These are phyloP conservation scores for Fusarium illudens DNA, from an alignment of 2,329 filamentous ascomycete genomes.

Conservation along the genomic window DNA sequence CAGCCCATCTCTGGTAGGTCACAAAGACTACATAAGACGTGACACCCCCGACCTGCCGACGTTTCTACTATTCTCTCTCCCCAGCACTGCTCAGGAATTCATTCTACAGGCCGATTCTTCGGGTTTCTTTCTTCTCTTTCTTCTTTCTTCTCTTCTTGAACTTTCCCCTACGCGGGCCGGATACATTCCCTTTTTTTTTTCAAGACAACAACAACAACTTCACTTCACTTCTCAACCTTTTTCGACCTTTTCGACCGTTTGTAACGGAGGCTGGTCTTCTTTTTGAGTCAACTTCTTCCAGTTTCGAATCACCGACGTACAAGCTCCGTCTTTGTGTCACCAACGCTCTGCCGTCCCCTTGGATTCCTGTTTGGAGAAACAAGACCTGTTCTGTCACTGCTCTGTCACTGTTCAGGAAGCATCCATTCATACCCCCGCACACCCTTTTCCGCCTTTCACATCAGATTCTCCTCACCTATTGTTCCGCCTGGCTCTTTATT, in stretches of 20 bases:
- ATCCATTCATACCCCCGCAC: background rate
- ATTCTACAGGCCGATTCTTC: constrained; percentile 25
- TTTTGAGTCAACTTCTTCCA: constrained; percentile 1
- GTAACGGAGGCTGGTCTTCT: constrained; percentile 27
- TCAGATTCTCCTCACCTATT: constrained; percentile 20
- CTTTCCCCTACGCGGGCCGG: constrained; percentile 34
- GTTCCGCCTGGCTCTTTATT: constrained; percentile 11
- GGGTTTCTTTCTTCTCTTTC: constrained; percentile 18
- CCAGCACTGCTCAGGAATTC: constrained; percentile 40
- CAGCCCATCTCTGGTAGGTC: constrained; percentile 6
- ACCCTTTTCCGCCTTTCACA: constrained; percentile 9
- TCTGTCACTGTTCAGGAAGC: constrained; percentile 21
- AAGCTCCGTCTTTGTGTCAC: constrained; percentile 24
- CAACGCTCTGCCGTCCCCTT: constrained; percentile 21
- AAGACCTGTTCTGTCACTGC: constrained; percentile 30
- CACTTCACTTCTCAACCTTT: background rate
- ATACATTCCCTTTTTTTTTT: constrained; percentile 28
- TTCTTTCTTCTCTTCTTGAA: constrained; percentile 21
- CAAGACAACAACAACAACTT: constrained; percentile 15
- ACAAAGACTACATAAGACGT: constrained; percentile 33
- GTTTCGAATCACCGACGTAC: constrained; percentile 22
- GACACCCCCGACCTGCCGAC: constrained; percentile 20
- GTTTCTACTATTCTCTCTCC: constrained; percentile 3
- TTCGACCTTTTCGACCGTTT: constrained; percentile 24
- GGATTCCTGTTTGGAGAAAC: constrained; percentile 32